A percentile compares a stretch with the other conserved stretches of the same genome.
These are phyloP conservation scores for Helicostylum pulchrum DNA, from an alignment of 192 early-diverging fungal genomes.

Conservation along the genomic window DNA sequence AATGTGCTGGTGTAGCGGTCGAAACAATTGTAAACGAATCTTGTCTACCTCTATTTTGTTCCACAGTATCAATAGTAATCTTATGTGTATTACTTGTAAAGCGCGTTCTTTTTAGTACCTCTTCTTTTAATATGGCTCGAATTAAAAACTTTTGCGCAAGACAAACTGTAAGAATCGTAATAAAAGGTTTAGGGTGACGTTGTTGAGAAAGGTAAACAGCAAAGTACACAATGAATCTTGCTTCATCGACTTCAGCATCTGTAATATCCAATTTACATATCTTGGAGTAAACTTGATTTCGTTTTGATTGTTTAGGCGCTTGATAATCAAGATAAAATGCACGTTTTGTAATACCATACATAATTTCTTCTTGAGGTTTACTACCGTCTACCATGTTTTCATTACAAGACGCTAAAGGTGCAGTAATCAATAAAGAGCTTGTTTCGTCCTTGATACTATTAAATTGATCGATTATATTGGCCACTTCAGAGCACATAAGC, in stretches of 20 bases:
- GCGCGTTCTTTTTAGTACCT: background rate
- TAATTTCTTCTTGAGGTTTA: background rate
- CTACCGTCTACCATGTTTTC: background rate
- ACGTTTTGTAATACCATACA: conserved; percentile 5
- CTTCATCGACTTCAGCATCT: conserved; percentile 7
- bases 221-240: conserved; percentile 9
- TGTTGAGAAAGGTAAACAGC: conserved; percentile 25
- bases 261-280: background rate
- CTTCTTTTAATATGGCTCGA: background rate
- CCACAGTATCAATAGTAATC: background rate
- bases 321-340: conserved; percentile 9
- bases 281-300: background rate
- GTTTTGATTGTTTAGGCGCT: background rate
- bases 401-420: background rate
- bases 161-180: conserved; percentile 9
- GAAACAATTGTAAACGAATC: conserved; percentile 15
- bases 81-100: background rate
- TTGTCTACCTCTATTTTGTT: conserved; percentile 7
- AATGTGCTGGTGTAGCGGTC: conserved; percentile 4
- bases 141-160: conserved; percentile 18
- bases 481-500: conserved; percentile 18
- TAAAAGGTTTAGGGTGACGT: background rate
- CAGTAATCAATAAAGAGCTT: background rate
- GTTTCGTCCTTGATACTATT: background rate
- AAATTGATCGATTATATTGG: conserved; percentile 4